Base-by-base conservation (phyloP, 805 yeast species). In the Candida ovalis region DNA sequence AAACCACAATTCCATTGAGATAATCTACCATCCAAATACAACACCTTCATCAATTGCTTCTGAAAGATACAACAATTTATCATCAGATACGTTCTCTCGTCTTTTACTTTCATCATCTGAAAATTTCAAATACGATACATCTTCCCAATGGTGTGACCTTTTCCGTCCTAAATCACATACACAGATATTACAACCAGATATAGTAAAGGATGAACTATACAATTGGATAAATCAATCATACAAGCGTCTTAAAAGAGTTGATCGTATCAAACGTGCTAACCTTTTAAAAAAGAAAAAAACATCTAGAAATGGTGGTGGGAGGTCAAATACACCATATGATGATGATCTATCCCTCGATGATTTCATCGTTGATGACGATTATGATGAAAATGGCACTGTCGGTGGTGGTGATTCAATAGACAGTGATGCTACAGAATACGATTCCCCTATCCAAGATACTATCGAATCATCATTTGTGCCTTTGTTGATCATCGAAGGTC, bases 401-500 rank as follows among this genome's bases (percentile, higher is more conserved):
- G 76, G 73, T 7, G 62, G 64, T 48, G 74, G 69, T 48, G 47
- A 49, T 28, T 56, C 51, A 33, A 55, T 46, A 6, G 52, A 44
- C 4, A 50, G 40, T 10, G 63, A 52, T 12, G 58, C 55, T 2
- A 63, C 58, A 10, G 62, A 68, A 1, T 69, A 64, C 6, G 72
- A 66, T 35, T n/a, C 21, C 19, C 12, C 4, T 21, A 5, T 21
- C 35, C n/a, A 6, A 6, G 5, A 5, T 17, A 5, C 12, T 17
- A 6, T 30, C 35, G 7, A n/a, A 18, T 35, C 38, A 8, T 18
- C 38, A 0, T 82, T 76, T 59, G 76, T 81, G 1, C 92, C 94
- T 0, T 60, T 86, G 3, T 65, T 86, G 61, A 78, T 88, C 12
- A 57, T 88, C 2, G 70, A 75, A 48, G 99, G 99, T 0, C 79